Evolutionary conservation across 2,329 filamentous ascomycete species (phyloP), one percentile per base, ranked within the genome.

Genomic region (Elsinoe necatrix): DNA sequence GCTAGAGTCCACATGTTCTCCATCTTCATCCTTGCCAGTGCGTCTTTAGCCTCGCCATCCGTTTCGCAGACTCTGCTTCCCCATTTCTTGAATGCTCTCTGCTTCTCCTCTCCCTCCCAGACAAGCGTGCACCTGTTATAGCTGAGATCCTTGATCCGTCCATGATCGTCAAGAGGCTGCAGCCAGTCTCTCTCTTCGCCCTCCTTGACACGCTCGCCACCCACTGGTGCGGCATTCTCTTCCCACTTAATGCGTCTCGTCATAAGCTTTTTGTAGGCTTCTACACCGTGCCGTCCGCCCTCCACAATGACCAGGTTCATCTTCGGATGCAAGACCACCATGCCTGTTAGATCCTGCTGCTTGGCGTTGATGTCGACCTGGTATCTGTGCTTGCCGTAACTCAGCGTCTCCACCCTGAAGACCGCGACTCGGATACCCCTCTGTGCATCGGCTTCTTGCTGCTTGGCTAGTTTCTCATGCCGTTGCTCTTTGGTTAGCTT

Each of bases 1-100:
- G 91, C 92, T 63, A 93, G 73, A 8, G 86, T 86, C 93, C 93
- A 98, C 67, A 98, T 92, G 65, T 86, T 95, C 65, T 97, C 92
- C 80, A 97, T 87, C 76, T 95, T 96, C 4, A 84, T 82, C 63
- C 89, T 81, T 11, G 83, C 75, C 60, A 98, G 72, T 20, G 85
- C 79, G 63, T 95, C 89, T 68, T 88, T 86, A 4, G 92, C 93
- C 67, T 95, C 87, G 9, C 84, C 81, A 69, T 98, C 93, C 1
- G 88, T 92, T 72, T 97, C 93, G 70, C 90, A 95, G n/a, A 93
- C 83, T 68, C 89, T 86, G 21, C 85, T 90, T 2, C 86, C 80
- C 88, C 92, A 97, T 67, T 89, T 91, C 62, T 87, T 84, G 69
- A 97, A 98, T 0, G 78, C 82, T 51, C 88, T 80, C 29, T 80